phyloP scores from a whole-genome alignment of 352 stramenopile species.

The Phytophthora cajani region DNA sequence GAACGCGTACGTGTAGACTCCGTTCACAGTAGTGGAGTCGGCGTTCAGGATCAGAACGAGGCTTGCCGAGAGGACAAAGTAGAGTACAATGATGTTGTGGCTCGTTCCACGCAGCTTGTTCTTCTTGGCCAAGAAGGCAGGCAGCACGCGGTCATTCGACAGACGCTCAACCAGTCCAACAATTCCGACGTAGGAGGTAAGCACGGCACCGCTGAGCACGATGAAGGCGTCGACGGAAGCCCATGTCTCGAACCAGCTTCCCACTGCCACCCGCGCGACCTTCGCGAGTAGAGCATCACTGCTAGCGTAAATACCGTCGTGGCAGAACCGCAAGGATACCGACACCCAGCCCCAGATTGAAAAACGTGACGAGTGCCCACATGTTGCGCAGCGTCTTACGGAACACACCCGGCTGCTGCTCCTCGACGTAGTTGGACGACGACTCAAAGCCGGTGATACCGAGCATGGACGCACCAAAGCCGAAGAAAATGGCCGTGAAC shows the following conservation, averaged over 20 bases:
- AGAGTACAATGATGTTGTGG: slow-evolving; percentile 78
- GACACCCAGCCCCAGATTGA: slow-evolving; percentile 80
- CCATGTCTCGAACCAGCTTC: slow-evolving; percentile 51
- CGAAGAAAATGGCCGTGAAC: slow-evolving; percentile 72
- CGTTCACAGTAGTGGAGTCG: slow-evolving; percentile 67
- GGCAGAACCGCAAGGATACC: slow-evolving; percentile 76
- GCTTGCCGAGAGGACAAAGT: slow-evolving; percentile 64
- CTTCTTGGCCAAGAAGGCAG: slow-evolving; percentile 45
- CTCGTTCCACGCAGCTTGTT: slow-evolving; percentile 69
- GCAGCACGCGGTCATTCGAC: slow-evolving; percentile 66
- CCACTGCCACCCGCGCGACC: slow-evolving; percentile 46
- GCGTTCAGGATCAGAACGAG: slow-evolving; percentile 73
- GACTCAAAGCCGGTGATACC: slow-evolving; percentile 91
- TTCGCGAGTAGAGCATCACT: slow-evolving; percentile 66
- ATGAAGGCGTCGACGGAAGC: slow-evolving; percentile 85
- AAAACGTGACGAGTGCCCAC: slow-evolving; percentile 79
- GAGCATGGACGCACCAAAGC: slow-evolving; percentile 80
- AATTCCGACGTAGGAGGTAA: slow-evolving; percentile 87
- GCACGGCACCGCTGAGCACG: slow-evolving; percentile 79
- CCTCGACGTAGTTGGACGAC: slow-evolving; percentile 88
- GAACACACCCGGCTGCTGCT: slow-evolving; percentile 84
- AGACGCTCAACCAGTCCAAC: slow-evolving; percentile 75
- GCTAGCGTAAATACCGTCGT: slow-evolving; percentile 46
- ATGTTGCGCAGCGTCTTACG: slow-evolving; percentile 75
- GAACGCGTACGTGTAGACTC: slow-evolving; percentile 90